Base-by-base conservation (phyloP, 2,329 filamentous ascomycete species). In the Colletotrichum sp. region DNA sequence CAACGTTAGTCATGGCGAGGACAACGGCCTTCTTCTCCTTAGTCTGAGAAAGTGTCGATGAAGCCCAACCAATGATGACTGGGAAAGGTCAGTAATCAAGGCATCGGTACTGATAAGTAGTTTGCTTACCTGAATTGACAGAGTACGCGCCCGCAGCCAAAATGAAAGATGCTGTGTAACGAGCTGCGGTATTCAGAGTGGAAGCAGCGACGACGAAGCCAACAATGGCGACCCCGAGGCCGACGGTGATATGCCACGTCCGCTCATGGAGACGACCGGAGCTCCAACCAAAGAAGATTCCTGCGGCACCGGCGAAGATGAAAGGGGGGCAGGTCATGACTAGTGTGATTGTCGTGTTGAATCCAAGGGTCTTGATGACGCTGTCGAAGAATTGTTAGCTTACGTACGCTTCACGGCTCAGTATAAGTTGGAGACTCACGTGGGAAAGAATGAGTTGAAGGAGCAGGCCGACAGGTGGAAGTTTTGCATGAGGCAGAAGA, bases 401-500 rank as follows among this genome's bases (percentile, higher is more conserved):
- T 5, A 4, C 3, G 10, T 21, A 4, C 13, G 13, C 16, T 16
- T 21, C 4, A 55, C 7, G 6, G 34, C 12, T 9, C 2, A 39
- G 18, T 3, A 12, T 4, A 5, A 16, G 39, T 6, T 16, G 21
- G 3, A 80, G 79, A 80, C 81, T 79, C 70, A 84, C 82, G 83
- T 85, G 0, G 84, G 84, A 72, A 86, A 86, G 82, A 90, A 90
- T 0, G 87, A 86, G 75, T 86, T 90, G 78, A 86, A 86, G 0
- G 83, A 84, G 67, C 84, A 89, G 2, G 89, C 88, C 1, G 87
- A 88, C 15, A 90, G 81, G 79, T 91, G 89, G 79, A 90, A 88
- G 80, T 90, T 90, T 78, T 90, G 88, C 89, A 91, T 90, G 44
- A 90, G 82, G 7, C 86, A 87, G 77, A 90, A 88, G 5, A 91